Evolutionary conservation across 1,139 yeast species (phyloP).

Genomic region (Sugiyamaella xylanicola): DNA sequence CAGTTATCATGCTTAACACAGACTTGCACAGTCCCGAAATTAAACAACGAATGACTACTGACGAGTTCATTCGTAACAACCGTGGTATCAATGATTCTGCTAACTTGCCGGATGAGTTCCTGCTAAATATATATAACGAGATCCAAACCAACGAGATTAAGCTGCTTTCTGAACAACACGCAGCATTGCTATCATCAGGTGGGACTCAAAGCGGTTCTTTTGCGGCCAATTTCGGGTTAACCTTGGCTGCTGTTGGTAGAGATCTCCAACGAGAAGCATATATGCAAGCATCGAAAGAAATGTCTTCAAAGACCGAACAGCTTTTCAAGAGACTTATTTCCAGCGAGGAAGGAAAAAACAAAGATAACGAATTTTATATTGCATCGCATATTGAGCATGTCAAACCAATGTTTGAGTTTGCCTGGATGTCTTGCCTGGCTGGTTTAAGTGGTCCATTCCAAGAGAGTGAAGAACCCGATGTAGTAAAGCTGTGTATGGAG

Average conservation of each 20-base stretch:
- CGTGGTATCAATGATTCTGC: constrained; percentile 92
- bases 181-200: constrained; percentile 71
- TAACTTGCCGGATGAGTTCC: constrained; percentile 74
- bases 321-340: constrained; percentile 73
- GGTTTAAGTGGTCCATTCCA: constrained; percentile 93
- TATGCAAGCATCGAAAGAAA: constrained; percentile 87
- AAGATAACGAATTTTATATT: constrained; percentile 47
- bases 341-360: constrained; percentile 39
- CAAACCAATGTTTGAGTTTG: constrained; percentile 85
- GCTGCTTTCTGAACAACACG: constrained; percentile 89
- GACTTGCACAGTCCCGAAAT: constrained; percentile 86
- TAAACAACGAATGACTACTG: constrained; percentile 81
- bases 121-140: constrained; percentile 70
- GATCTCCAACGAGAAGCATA: constrained; percentile 85
- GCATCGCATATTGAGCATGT: constrained; percentile 90
- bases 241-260: constrained; percentile 59
- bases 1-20: constrained; percentile 90
- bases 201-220: constrained; percentile 45
- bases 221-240: constrained; percentile 59
- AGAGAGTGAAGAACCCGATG: constrained; percentile 78
- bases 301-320: constrained; percentile 85
- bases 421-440: constrained; percentile 97
- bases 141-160: constrained; percentile 84
- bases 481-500: constrained; percentile 72
- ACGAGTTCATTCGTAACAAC: constrained; percentile 82